Percentiles rank a stretch among this genome's conserved stretches.
phyloP scores from a whole-genome alignment of 1,139 yeast genomes.

The Yamadazyma kanchanaburiensis region DNA sequence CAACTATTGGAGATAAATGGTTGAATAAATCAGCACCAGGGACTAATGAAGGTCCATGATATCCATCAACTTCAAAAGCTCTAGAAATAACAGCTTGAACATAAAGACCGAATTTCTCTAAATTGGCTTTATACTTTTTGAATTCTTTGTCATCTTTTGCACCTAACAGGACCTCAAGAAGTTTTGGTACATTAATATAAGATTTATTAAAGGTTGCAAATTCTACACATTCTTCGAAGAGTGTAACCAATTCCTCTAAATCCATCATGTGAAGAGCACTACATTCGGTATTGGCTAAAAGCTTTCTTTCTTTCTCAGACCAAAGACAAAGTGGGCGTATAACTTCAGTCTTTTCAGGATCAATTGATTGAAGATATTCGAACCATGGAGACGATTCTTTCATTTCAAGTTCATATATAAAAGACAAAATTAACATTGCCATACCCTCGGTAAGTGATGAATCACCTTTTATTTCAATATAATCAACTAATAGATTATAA shows the following conservation, averaged over 20 bases:
- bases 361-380: slow-evolving; percentile 57
- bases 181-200: slow-evolving; percentile 36
- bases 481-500: slow-evolving; percentile 64
- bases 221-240: slow-evolving; percentile 48
- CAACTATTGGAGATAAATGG: slow-evolving; percentile 48
- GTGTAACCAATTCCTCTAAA: slow-evolving; percentile 51
- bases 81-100: slow-evolving; percentile 67
- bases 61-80: slow-evolving; percentile 77
- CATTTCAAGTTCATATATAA: slow-evolving; percentile 59
- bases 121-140: slow-evolving; percentile 16
- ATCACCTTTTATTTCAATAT: slow-evolving; percentile 16
- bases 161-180: slow-evolving; percentile 20
- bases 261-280: slow-evolving; percentile 63
- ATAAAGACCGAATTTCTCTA: slow-evolving; percentile 46
- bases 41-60: slow-evolving; percentile 70
- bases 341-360: slow-evolving; percentile 23
- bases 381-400: slow-evolving; percentile 73
- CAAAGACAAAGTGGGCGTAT: slow-evolving; percentile 67
- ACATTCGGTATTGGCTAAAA: slow-evolving; percentile 64
- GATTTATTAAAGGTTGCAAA: slow-evolving; percentile 39
- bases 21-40: slow-evolving; percentile 93
- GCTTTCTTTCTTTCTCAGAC: slow-evolving; percentile 45
- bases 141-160: slow-evolving; percentile 9
- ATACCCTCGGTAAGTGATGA: slow-evolving; percentile 51
- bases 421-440: slow-evolving; percentile 64